Evolutionary conservation across 2,329 filamentous ascomycete species (phyloP).

Genomic region (Drechmeria coniospora): DNA sequence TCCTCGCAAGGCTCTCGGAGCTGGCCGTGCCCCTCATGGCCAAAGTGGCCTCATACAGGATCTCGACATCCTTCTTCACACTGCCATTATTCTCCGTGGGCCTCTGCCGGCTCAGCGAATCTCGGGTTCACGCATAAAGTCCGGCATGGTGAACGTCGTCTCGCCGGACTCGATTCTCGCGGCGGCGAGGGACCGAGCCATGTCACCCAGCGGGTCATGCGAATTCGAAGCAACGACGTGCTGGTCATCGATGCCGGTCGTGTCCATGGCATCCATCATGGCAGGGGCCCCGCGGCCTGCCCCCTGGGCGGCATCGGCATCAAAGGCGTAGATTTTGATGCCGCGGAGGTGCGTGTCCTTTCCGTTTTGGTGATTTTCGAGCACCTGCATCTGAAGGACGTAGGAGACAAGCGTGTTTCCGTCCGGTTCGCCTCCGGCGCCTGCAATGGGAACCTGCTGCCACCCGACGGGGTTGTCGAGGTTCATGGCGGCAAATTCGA

Average conservation of each 20-base stretch:
- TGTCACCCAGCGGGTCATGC: conserved; percentile 11
- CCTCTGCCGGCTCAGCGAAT: conserved; percentile 15
- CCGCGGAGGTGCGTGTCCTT: conserved; percentile 97
- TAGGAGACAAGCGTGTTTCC: conserved; percentile 72
- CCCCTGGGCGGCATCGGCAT: conserved; percentile 29
- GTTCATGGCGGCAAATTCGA: conserved; percentile 70
- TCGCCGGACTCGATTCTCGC: conserved; percentile 18
- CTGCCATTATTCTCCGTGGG: too few species aligned
- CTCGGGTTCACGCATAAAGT: conserved; percentile 28
- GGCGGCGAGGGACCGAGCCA: conserved; percentile 12
- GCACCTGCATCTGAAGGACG: conserved; percentile 75
- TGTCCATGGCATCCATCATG: conserved; percentile 13
- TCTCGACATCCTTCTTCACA: too few species aligned
- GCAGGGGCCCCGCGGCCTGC: conserved; percentile 21
- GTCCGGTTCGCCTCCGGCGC: conserved; percentile 41
- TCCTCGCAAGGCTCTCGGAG: too few species aligned
- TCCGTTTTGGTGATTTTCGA: conserved; percentile 97
- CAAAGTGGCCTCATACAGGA: too few species aligned
- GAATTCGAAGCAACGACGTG: conserved; percentile 3
- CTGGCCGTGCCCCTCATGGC: too few species aligned
- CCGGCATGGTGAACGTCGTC: conserved; percentile 19
- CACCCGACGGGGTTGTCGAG: conserved; percentile 73
- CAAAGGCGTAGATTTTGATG: conserved; percentile 65
- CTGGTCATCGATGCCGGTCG: conserved; percentile 9
- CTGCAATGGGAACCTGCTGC: conserved; percentile 61